A percentile compares a stretch with the other conserved stretches of the same genome.
Conservation (phyloP, 257 asterid genomes). For the Gentiana macrophylla region DNA sequence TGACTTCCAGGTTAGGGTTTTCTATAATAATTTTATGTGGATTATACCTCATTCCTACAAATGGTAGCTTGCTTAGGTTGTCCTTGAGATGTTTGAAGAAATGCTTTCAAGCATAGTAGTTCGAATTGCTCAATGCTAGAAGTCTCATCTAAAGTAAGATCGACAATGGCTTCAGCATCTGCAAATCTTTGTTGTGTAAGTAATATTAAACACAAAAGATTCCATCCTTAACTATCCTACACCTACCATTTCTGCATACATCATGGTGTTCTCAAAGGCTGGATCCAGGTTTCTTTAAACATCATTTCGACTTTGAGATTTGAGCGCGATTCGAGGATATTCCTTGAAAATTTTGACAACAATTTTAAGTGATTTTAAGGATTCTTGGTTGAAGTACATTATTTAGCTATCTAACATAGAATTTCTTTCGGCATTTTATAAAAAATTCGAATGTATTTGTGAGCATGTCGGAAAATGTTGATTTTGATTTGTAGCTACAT, state of each 20-base stretch:
- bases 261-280: too few species aligned
- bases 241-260: constrained; percentile 36
- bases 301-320: constrained; percentile 59
- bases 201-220: constrained; percentile 57
- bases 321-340: constrained; percentile 49
- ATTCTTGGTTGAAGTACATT: constrained; percentile 37
- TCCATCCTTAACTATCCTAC: constrained; percentile 59
- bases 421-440: too few species aligned
- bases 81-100: too few species aligned
- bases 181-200: constrained; percentile 60
- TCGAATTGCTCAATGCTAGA: too few species aligned
- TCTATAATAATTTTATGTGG: too few species aligned
- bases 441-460: constrained; percentile 66
- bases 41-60: too few species aligned
- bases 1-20: too few species aligned
- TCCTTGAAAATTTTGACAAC: constrained; percentile 16
- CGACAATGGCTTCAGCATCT: too few species aligned
- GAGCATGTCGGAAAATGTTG: constrained; percentile 46
- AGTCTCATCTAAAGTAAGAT: too few species aligned
- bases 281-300: constrained; percentile 59
- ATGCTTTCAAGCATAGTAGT: too few species aligned
- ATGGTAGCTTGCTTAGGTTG: too few species aligned
- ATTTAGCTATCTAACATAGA: constrained; percentile 66
- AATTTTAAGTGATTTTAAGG: constrained; percentile 33
- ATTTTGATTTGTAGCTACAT: constrained; percentile 23